These are phyloP conservation scores for Pseudopithomyces maydicus DNA, from an alignment of 2,329 filamentous ascomycete genomes.

Conservation along the genomic window DNA sequence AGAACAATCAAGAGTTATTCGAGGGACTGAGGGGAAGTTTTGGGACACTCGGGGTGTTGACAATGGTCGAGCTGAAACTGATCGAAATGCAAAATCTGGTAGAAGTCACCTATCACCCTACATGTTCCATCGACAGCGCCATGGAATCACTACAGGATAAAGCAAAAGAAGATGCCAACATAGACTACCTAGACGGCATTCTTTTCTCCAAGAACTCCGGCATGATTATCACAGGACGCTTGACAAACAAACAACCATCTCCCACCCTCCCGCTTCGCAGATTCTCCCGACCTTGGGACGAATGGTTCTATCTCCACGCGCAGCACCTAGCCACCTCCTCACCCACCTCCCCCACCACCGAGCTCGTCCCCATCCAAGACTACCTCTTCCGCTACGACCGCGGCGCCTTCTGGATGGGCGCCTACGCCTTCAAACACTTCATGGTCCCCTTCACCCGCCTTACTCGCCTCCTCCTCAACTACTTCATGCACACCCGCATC, in stretches of 20 bases:
- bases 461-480: constrained; percentile 63
- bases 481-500: constrained; percentile 66
- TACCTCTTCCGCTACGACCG: constrained; percentile 70
- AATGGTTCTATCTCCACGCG: constrained; percentile 77
- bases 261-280: constrained; percentile 29
- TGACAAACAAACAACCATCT: constrained; percentile 52
- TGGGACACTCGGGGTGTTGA: constrained; percentile 66
- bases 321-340: constrained; percentile 14
- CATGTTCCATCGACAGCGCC: constrained; percentile 55
- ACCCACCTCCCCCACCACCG: constrained; percentile 24
- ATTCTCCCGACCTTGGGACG: constrained; percentile 64
- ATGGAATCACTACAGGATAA: constrained; percentile 55
- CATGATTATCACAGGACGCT: constrained; percentile 64
- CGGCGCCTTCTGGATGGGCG: constrained; percentile 68
- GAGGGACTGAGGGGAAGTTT: constrained; percentile 63
- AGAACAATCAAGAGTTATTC: constrained; percentile 60
- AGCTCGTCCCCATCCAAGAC: constrained; percentile 56
- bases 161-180: constrained; percentile 35
- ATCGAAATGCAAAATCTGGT: constrained; percentile 61
- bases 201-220: constrained; percentile 61
- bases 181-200: constrained; percentile 74
- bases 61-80: constrained; percentile 63
- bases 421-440: constrained; percentile 65
- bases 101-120: constrained; percentile 65
- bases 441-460: constrained; percentile 62